Evolutionary conservation across 495 filamentous ascomycete genomes (phyloP).

Genomic region (Penicillium egyptiacum): DNA sequence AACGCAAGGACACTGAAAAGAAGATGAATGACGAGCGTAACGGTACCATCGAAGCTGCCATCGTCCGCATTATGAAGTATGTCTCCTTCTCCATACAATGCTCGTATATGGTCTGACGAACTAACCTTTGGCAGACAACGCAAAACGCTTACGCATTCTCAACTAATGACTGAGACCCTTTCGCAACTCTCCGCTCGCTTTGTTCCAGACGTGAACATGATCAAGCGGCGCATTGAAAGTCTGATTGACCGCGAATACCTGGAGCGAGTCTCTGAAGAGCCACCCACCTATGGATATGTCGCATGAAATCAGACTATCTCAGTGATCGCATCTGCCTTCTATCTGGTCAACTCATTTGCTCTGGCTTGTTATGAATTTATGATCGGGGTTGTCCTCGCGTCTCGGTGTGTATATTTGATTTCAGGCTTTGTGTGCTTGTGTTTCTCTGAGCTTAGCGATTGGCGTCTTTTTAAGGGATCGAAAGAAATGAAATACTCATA

Average conservation of each 20-base stretch:
- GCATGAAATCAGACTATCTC: conserved; percentile 43
- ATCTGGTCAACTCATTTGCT: not conserved
- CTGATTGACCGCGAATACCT: conserved; percentile 91
- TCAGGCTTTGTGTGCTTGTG: not conserved
- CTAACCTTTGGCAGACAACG: conserved; percentile 67
- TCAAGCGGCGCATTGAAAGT: conserved; percentile 93
- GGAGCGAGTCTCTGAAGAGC: conserved; percentile 75
- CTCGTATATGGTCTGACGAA: not conserved
- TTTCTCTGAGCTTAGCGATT: conserved; percentile 32
- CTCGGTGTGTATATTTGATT: conserved; percentile 9
- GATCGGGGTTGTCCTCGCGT: conserved; percentile 8
- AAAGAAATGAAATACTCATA: conserved; percentile 11
- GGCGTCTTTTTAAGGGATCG: conserved; percentile 21
- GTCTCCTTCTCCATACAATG: conserved; percentile 25
- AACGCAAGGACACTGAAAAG: conserved; percentile 82
- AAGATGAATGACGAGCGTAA: conserved; percentile 79
- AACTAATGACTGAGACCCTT: conserved; percentile 83
- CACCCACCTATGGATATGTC: conserved; percentile 75
- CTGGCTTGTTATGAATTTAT: conserved; percentile 10
- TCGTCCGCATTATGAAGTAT: conserved; percentile 97
- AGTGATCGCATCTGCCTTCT: not conserved
- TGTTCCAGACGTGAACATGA: conserved; percentile 82
- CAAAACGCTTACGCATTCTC: conserved; percentile 75
- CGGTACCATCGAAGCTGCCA: conserved; percentile 78
- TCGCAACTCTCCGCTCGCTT: conserved; percentile 76